phyloP scores from a whole-genome alignment of 2,329 filamentous ascomycete genomes.

The Fusarium subglutinans region DNA sequence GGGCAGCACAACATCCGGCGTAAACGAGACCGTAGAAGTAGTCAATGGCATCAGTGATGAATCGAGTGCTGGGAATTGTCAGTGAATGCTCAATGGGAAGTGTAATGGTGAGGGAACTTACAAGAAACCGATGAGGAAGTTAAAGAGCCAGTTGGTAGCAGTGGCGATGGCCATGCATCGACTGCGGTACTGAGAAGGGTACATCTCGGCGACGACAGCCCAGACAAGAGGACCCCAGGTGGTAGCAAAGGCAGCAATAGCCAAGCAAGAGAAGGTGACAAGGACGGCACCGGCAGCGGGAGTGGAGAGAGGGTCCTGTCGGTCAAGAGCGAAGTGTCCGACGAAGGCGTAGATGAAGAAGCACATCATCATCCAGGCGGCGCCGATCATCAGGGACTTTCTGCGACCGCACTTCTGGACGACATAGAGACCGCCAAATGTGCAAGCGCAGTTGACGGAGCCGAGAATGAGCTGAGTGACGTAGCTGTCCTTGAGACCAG shows the following conservation, averaged over 20 bases:
- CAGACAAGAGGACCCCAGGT: slow-evolving; percentile 77
- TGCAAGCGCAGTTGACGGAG: slow-evolving; percentile 73
- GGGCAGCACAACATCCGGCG: slow-evolving; percentile 71
- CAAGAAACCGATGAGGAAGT: slow-evolving; percentile 66
- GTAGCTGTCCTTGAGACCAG: slow-evolving; percentile 72
- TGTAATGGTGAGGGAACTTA: slow-evolving; percentile 35
- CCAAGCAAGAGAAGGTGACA: slow-evolving; percentile 75
- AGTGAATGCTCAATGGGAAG: slow-evolving; percentile 3
- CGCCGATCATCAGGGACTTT: slow-evolving; percentile 69
- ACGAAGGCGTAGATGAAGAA: slow-evolving; percentile 63
- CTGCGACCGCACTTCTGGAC: slow-evolving; percentile 73
- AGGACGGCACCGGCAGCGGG: slow-evolving; percentile 65
- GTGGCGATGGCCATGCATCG: slow-evolving; percentile 66
- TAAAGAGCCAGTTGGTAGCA: slow-evolving; percentile 71
- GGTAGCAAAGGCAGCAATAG: slow-evolving; percentile 73
- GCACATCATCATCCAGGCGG: slow-evolving; percentile 67
- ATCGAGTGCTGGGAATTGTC: slow-evolving; percentile 64
- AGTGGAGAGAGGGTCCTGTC: slow-evolving; percentile 53
- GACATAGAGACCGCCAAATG: slow-evolving; percentile 71
- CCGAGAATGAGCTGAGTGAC: slow-evolving; percentile 74
- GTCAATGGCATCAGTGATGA: slow-evolving; percentile 75
- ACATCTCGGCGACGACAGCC: slow-evolving; percentile 72
- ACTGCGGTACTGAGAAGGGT: slow-evolving; percentile 65
- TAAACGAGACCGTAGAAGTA: slow-evolving; percentile 78
- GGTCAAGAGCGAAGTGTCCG: slow-evolving; percentile 56